Evolutionary conservation across 345 rosid species (phyloP), one percentile per base, ranked within the genome.

Genomic region (Brassica napus): DNA sequence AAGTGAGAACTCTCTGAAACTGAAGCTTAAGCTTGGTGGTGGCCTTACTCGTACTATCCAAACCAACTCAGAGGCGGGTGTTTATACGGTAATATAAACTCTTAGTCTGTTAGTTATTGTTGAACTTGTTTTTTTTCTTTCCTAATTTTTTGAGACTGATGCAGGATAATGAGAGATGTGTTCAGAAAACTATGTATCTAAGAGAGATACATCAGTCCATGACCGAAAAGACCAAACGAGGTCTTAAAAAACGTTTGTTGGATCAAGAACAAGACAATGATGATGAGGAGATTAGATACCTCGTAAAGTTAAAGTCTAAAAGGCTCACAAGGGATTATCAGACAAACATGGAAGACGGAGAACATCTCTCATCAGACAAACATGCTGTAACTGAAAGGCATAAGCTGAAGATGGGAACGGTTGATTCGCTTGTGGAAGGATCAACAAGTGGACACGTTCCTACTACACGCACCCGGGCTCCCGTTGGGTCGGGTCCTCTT

Each of bases 21-120:
- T 89, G 34, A 91, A 88, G 87, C 85, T 87, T 69, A 91, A 85
- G 83, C 84, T 89, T 49, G 57, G 57, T 60, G 88, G 90, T 72
- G 89, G 90, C 75, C 84, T 82, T 66, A 78, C 86, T 5, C 91
- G 78, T 69, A 85, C 86, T 8, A 73, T 91, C 64, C 88, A 85
- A 28, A 81, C 92, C 49, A 83, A 80, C 47, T 85, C 90, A 11
- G 62, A 75, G 3, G 26, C 77, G 11, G 75, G 73, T 82, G 12
- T 0, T 21, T 80, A 14, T 28, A 37, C 68, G 23, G 35, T 26
- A 26, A 26, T 26, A 26, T 26, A 18, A 23, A 24, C 24, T 77
- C 64, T 52, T 16, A 2, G 21, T 21, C 60, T 6, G 26, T 35
- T 78, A 11, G 4, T 71, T 9, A 24, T 15, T 59, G 15, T 59